Evolutionary conservation across 352 stramenopile species (phyloP).

Genomic region (Phytophthora sojae): DNA sequence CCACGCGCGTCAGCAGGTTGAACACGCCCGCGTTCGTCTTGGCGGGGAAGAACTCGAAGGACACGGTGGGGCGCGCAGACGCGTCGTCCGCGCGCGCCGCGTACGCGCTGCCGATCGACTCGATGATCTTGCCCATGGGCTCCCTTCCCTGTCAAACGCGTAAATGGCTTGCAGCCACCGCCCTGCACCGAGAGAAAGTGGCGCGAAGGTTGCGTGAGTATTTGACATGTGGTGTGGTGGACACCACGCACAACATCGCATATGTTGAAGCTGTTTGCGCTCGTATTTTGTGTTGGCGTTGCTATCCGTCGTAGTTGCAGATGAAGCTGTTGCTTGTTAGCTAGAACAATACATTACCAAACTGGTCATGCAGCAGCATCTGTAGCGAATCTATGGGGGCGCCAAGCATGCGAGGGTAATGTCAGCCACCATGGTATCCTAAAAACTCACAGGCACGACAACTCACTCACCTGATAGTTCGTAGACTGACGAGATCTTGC

Average conservation of each 20-base stretch:
- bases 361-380: slow-evolving; percentile 57
- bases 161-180: slow-evolving; percentile 11
- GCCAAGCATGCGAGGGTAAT: slow-evolving; percentile 3
- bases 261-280: no score
- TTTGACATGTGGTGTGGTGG: background rate
- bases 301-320: no score
- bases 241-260: slow-evolving; percentile 2
- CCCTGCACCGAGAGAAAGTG: background rate
- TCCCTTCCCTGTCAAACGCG: background rate
- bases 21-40: slow-evolving; percentile 89
- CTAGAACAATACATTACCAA: slow-evolving; percentile 65
- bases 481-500: slow-evolving; percentile 59
- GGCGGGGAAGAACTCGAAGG: slow-evolving; percentile 90
- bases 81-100: slow-evolving; percentile 41
- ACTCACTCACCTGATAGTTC: slow-evolving; percentile 57
- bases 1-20: slow-evolving; percentile 85
- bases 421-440: background rate
- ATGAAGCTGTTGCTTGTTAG: no score
- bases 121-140: slow-evolving; percentile 84
- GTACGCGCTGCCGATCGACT: slow-evolving; percentile 72
- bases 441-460: background rate
- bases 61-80: slow-evolving; percentile 64
- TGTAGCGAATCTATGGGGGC: slow-evolving; percentile 53
- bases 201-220: background rate
- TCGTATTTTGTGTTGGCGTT: no score